A percentile compares a stretch with the other conserved stretches of the same genome.
phyloP scores from a whole-genome alignment of 2,329 filamentous ascomycete genomes.

The Alternaria consortialis region DNA sequence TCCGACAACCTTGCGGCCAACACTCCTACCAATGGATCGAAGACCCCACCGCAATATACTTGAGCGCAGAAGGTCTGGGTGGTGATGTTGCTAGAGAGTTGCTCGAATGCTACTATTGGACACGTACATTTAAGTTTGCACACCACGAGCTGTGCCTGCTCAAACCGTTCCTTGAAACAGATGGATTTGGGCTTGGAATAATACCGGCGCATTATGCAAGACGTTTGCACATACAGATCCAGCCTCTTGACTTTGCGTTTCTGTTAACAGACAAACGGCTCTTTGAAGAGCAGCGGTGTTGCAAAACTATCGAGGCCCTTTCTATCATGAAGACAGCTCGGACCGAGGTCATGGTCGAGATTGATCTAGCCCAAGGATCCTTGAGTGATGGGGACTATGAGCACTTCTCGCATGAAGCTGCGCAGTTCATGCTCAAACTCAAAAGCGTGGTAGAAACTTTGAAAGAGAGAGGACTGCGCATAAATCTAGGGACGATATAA shows the following conservation, averaged over 20 bases:
- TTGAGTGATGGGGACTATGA: conserved; percentile 11
- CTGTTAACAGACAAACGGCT: conserved; percentile 13
- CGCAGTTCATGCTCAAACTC: conserved; percentile 4
- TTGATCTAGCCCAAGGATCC: conserved; percentile 12
- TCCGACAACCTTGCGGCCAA: conserved; percentile 21
- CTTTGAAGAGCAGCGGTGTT: conserved; percentile 12
- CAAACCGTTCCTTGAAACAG: conserved; percentile 19
- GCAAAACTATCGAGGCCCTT: conserved; percentile 12
- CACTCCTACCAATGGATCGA: conserved; percentile 30
- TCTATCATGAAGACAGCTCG: conserved; percentile 10
- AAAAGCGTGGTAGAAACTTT: conserved; percentile 1
- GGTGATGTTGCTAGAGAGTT: conserved; percentile 20
- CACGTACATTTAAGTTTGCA: conserved; percentile 29
- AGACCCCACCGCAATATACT: conserved; percentile 19
- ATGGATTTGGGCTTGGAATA: conserved; percentile 20
- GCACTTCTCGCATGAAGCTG: conserved; percentile 5
- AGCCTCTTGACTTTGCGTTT: conserved; percentile 18
- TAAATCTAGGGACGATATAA: not conserved
- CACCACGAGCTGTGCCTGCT: conserved; percentile 27
- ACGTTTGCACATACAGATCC: conserved; percentile 23
- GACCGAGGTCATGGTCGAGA: conserved; percentile 16
- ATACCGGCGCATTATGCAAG: conserved; percentile 22
- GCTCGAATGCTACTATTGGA: conserved; percentile 31
- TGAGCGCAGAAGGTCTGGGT: conserved; percentile 11
- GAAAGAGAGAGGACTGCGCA: conserved; percentile 6